phyloP scores from a whole-genome alignment of 306 rosid genomes.

The Senna tora region DNA sequence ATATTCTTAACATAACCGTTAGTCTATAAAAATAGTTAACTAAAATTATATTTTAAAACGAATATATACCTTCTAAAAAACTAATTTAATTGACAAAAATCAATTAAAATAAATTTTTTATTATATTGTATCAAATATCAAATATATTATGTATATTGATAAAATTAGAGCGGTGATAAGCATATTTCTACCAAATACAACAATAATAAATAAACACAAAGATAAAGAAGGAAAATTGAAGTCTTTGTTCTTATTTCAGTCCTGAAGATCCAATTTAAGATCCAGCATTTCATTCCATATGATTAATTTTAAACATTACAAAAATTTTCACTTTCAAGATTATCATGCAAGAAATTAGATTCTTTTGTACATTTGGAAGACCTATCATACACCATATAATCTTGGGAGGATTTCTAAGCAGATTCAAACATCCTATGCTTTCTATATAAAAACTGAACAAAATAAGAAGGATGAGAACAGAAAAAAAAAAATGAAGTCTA shows the following conservation, averaged over 20 bases:
- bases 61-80: no score
- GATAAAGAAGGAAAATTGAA: not conserved
- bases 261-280: not conserved
- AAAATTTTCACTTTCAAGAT: not conserved
- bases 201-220: no score
- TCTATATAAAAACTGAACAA: constrained; percentile 16
- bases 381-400: constrained; percentile 51
- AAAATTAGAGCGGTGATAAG: no score
- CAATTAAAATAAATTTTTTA: no score
- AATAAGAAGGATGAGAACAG: constrained; percentile 4
- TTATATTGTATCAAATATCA: no score
- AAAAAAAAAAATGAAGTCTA: constrained; percentile 2
- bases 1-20: no score
- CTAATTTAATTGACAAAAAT: no score
- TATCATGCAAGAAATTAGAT: constrained; percentile 8
- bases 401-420: constrained; percentile 33
- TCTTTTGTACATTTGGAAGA: constrained; percentile 23
- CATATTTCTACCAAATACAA: no score
- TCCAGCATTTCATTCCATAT: not conserved
- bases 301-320: not conserved
- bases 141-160: no score
- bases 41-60: no score
- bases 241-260: not conserved
- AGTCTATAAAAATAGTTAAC: no score
- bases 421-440: constrained; percentile 48